These are phyloP conservation scores for Neospora caninum DNA, from an alignment of 169 alveolate species.

Conservation along the genomic window DNA sequence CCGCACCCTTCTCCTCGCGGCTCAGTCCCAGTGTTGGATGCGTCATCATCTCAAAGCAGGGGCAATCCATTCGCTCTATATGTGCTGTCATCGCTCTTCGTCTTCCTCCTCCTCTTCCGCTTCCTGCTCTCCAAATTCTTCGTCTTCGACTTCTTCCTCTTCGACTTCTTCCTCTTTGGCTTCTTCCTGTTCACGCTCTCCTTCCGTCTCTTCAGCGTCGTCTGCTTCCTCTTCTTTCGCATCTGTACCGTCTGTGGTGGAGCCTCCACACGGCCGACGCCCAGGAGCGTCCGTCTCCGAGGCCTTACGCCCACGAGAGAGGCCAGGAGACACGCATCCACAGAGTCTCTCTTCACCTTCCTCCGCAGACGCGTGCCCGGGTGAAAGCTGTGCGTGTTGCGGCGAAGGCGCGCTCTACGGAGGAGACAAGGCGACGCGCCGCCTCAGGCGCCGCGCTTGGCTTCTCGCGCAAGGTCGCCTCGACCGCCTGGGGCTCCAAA, in stretches of 20 bases:
- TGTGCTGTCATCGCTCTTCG: background rate
- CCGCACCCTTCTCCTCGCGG: background rate
- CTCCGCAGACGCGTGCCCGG: background rate
- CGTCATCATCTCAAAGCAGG: conserved; percentile 7
- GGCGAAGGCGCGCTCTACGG: background rate
- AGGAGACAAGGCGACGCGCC: background rate
- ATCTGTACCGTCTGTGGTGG: background rate
- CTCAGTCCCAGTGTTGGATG: background rate
- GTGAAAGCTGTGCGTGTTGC: background rate
- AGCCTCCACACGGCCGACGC: background rate
- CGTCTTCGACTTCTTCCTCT: background rate
- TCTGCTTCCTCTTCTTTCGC: background rate
- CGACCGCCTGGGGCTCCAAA: conserved; percentile 19
- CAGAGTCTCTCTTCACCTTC: background rate
- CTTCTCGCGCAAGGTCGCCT: background rate
- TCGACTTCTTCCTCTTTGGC: background rate
- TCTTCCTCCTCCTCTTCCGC: background rate
- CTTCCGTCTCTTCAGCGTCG: background rate
- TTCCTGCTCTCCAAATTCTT: background rate
- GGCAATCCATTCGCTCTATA: background rate
- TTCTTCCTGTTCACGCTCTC: background rate
- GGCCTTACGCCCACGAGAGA: too few relatives aligned
- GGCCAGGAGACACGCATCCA: background rate
- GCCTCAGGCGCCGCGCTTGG: conserved; percentile 7
- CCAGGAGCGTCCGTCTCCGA: too few relatives aligned